Conservation (phyloP, 1,284 basidiomycete species). For the Fistulinella staudtii region DNA sequence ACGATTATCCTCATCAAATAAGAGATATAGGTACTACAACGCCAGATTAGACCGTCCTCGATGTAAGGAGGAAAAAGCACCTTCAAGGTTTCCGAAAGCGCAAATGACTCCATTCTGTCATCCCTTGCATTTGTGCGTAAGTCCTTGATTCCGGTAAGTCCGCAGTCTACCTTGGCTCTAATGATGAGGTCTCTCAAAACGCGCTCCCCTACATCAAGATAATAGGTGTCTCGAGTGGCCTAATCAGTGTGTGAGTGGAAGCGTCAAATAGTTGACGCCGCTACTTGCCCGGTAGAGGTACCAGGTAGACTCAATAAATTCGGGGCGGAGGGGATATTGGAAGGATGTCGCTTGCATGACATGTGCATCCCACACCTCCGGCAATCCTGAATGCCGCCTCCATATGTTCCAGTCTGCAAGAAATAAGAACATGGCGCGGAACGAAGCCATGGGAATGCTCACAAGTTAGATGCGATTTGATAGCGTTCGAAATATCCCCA, state of each 20-base stretch:
- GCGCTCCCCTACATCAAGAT: slow-evolving; percentile 85
- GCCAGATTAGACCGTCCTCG: slow-evolving; percentile 3
- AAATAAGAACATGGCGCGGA: not conserved
- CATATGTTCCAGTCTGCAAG: slow-evolving; percentile 83
- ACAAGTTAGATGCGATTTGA: slow-evolving; percentile 83
- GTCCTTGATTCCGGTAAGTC: slow-evolving; percentile 78
- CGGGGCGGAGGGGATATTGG: slow-evolving; percentile 85
- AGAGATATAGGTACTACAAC: slow-evolving; percentile 79
- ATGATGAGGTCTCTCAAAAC: slow-evolving; percentile 72
- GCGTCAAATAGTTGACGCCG: not conserved
- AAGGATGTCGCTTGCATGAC: slow-evolving; percentile 69
- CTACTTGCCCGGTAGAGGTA: slow-evolving; percentile 79
- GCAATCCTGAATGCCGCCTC: slow-evolving; percentile 78
- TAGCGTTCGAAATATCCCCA: slow-evolving; percentile 86
- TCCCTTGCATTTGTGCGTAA: slow-evolving; percentile 76
- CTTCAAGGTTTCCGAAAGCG: slow-evolving; percentile 87
- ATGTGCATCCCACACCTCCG: slow-evolving; percentile 85
- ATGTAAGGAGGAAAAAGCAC: slow-evolving; percentile 35
- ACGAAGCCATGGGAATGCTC: slow-evolving; percentile 27
- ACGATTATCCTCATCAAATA: slow-evolving; percentile 84
- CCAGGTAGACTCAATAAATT: slow-evolving; percentile 93
- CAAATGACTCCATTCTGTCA: slow-evolving; percentile 93
- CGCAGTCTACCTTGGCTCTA: slow-evolving; percentile 79
- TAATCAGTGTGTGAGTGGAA: slow-evolving; percentile 32
- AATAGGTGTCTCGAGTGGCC: slow-evolving; percentile 90